These are phyloP conservation scores for Bipolaris victoriae DNA, from an alignment of 2,329 filamentous ascomycete species.

Conservation along the genomic window DNA sequence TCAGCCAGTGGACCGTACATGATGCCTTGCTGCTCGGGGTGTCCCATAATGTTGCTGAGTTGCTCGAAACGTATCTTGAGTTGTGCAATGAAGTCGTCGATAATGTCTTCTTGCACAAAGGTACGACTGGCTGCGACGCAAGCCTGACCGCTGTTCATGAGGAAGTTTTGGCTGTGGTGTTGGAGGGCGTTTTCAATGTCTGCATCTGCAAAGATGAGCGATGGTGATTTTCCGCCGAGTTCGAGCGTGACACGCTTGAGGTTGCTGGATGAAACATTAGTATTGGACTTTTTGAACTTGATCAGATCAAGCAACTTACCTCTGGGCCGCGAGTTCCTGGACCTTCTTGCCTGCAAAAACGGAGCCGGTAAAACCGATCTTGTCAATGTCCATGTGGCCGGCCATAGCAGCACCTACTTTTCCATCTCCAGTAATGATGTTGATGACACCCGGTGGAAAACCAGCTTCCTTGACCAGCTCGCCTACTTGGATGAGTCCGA, in stretches of 20 bases:
- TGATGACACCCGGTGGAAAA: constrained; percentile 51
- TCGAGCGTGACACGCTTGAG: constrained; percentile 56
- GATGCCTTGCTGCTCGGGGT: constrained; percentile 25
- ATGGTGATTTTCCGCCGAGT: constrained; percentile 55
- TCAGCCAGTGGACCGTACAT: constrained; percentile 39
- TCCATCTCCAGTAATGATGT: constrained; percentile 42
- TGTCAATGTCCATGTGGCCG: constrained; percentile 51
- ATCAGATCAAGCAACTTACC: background rate
- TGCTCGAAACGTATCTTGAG: constrained; percentile 38
- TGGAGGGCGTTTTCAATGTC: constrained; percentile 54
- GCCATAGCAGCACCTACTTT: constrained; percentile 46
- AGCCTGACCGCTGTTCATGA: constrained; percentile 61
- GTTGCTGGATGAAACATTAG: constrained; percentile 44
- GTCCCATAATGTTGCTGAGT: constrained; percentile 20
- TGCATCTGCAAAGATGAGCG: constrained; percentile 55
- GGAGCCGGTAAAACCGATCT: constrained; percentile 52
- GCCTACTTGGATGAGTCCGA: constrained; percentile 27
- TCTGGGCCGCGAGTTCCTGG: constrained; percentile 42
- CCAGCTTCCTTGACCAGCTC: constrained; percentile 42
- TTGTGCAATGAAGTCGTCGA: constrained; percentile 34
- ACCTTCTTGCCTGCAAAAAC: constrained; percentile 48
- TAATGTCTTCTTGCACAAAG: constrained; percentile 41
- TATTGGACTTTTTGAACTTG: constrained; percentile 2
- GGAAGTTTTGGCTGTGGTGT: constrained; percentile 45
- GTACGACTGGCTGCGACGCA: constrained; percentile 65